Conservation (phyloP, 306 rosid species). For the Bauhinia variegata region DNA sequence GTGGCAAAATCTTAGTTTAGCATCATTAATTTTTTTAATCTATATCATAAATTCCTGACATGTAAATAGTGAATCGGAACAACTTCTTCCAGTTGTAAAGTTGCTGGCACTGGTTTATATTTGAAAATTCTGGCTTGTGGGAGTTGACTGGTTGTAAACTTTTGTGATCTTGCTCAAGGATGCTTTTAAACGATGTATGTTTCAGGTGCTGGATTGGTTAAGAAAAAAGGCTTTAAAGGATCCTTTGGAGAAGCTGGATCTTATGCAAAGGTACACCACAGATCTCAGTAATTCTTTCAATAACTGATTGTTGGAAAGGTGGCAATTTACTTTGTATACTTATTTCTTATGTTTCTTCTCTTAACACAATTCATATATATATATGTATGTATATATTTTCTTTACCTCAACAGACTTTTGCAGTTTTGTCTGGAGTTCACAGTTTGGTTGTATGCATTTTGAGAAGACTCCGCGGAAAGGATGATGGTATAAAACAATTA, state of each 20-base stretch:
- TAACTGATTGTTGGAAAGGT: not conserved
- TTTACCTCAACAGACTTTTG: conserved; percentile 71
- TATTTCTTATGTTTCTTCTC: not conserved
- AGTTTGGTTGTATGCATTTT: conserved; percentile 94
- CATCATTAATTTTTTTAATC: not conserved
- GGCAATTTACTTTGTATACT: not conserved
- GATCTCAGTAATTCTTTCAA: conserved; percentile 20
- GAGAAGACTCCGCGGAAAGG: conserved; percentile 92
- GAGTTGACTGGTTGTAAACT: not conserved
- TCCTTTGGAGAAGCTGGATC: conserved; percentile 90
- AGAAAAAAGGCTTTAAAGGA: conserved; percentile 92
- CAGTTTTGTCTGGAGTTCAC: conserved; percentile 97
- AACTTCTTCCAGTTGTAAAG: not conserved
- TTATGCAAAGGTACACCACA: conserved; percentile 69
- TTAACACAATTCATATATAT: not conserved
- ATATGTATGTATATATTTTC: too few species aligned
- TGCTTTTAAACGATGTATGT: conserved; percentile 27
- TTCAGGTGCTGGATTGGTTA: conserved; percentile 84
- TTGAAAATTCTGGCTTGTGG: conserved; percentile 11
- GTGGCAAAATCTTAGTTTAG: too few species aligned
- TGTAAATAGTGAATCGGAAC: not conserved
- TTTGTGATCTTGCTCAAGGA: conserved; percentile 33
- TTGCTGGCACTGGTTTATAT: not conserved
- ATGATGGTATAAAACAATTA: conserved; percentile 64
- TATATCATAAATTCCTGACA: not conserved